A percentile compares a stretch with the other conserved stretches of the same genome.
phyloP scores from a whole-genome alignment of 345 rosid species.

The Kandelia obovata region DNA sequence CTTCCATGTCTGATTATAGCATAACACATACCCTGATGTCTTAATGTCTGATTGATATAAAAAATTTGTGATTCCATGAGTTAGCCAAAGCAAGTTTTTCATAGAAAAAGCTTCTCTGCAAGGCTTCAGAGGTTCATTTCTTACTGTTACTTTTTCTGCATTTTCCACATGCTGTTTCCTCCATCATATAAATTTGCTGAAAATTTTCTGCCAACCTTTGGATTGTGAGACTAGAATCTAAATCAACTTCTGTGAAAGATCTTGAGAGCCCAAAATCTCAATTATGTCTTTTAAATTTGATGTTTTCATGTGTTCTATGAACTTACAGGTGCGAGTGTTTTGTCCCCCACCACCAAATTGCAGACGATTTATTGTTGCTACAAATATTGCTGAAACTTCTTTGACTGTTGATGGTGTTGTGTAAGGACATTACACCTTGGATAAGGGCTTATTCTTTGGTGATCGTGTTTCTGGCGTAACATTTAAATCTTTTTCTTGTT shows the following conservation, averaged over 20 bases:
- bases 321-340: conserved; percentile 83
- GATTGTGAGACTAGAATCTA: background rate
- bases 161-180: background rate
- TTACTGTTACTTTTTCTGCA: background rate
- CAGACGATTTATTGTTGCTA: conserved; percentile 86
- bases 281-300: conserved; percentile 9
- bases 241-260: background rate
- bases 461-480: conserved; percentile 12
- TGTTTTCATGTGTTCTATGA: conserved; percentile 19
- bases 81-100: no score
- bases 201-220: background rate
- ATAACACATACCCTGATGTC: background rate
- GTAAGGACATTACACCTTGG: conserved; percentile 58
- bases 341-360: conserved; percentile 92
- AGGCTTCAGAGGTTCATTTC: background rate
- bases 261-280: conserved; percentile 1
- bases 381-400: conserved; percentile 98
- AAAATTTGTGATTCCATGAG: background rate
- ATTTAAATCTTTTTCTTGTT: background rate
- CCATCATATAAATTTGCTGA: background rate
- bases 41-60: background rate
- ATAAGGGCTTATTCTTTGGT: conserved; percentile 14
- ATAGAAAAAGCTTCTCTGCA: no score
- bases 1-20: background rate
- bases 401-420: conserved; percentile 97